These are phyloP conservation scores for Phytophthora idaei DNA, from an alignment of 352 stramenopile species.

Conservation along the genomic window DNA sequence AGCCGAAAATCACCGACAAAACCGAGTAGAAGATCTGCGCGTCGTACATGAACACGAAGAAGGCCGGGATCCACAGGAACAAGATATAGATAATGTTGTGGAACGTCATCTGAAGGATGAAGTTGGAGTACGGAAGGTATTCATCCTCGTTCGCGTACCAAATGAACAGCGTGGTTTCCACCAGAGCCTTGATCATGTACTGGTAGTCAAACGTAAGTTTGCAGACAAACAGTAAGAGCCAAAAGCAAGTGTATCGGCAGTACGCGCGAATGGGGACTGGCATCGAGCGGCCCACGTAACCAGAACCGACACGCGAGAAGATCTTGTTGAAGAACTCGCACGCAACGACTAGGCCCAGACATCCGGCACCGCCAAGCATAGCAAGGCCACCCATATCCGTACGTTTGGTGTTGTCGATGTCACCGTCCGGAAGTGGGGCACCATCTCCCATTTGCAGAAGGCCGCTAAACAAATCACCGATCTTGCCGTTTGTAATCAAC, in stretches of 20 bases:
- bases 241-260: slow-evolving; percentile 86
- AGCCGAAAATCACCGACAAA: slow-evolving; percentile 78
- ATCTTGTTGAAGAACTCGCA: slow-evolving; percentile 82
- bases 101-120: slow-evolving; percentile 81
- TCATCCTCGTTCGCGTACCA: slow-evolving; percentile 77
- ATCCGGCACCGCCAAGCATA: slow-evolving; percentile 59
- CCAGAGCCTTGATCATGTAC: slow-evolving; percentile 85
- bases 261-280: slow-evolving; percentile 71
- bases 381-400: slow-evolving; percentile 65
- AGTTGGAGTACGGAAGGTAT: slow-evolving; percentile 83
- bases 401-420: slow-evolving; percentile 40
- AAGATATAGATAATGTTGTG: slow-evolving; percentile 89
- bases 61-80: slow-evolving; percentile 83
- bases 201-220: slow-evolving; percentile 89
- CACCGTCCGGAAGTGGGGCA: slow-evolving; percentile 22
- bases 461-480: slow-evolving; percentile 59
- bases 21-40: slow-evolving; percentile 88
- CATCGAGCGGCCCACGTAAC: slow-evolving; percentile 79
- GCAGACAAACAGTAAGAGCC: slow-evolving; percentile 70
- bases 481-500: slow-evolving; percentile 68
- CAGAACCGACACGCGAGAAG: slow-evolving; percentile 66
- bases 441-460: slow-evolving; percentile 54
- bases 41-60: slow-evolving; percentile 89
- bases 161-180: slow-evolving; percentile 87
- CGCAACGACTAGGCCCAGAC: slow-evolving; percentile 53